These are phyloP conservation scores for Starmerella bombicola DNA, from an alignment of 805 yeast species.

Conservation along the genomic window DNA sequence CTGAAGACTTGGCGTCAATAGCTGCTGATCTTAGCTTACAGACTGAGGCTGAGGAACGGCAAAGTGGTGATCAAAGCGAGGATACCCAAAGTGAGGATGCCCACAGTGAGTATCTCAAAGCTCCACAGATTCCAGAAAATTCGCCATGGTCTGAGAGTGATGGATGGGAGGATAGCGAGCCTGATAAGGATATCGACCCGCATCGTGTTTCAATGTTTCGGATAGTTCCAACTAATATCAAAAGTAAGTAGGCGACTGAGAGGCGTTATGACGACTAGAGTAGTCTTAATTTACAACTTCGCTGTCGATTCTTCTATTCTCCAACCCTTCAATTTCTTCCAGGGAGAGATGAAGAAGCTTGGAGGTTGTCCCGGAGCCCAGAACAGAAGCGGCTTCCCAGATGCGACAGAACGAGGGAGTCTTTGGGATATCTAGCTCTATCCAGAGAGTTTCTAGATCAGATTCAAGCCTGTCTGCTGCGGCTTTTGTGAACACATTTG, in stretches of 20 bases:
- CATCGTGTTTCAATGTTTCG: constrained; percentile 16
- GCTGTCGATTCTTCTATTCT: neutral
- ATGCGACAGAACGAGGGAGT: neutral
- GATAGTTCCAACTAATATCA: constrained; percentile 12
- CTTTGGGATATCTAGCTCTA: constrained; percentile 5
- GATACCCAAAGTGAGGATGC: neutral
- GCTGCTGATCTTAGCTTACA: neutral
- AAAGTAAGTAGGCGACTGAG: too few species aligned
- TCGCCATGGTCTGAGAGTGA: constrained; percentile 13
- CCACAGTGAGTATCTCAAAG: neutral
- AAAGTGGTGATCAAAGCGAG: neutral
- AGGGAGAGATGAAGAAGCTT: neutral
- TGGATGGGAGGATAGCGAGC: constrained; percentile 7
- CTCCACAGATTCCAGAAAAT: neutral
- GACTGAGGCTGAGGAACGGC: neutral
- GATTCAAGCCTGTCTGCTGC: constrained; percentile 31
- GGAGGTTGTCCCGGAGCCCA: constrained; percentile 1
- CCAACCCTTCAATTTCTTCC: neutral
- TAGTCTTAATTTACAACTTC: too few species aligned
- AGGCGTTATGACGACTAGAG: too few species aligned
- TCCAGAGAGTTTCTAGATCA: constrained; percentile 30
- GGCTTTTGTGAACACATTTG: constrained; percentile 28
- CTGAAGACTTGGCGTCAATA: neutral
- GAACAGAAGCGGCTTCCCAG: constrained; percentile 7
- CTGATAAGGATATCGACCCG: constrained; percentile 11